phyloP scores from a whole-genome alignment of 164 flowering plant species.

The Kingdonia uniflora region DNA sequence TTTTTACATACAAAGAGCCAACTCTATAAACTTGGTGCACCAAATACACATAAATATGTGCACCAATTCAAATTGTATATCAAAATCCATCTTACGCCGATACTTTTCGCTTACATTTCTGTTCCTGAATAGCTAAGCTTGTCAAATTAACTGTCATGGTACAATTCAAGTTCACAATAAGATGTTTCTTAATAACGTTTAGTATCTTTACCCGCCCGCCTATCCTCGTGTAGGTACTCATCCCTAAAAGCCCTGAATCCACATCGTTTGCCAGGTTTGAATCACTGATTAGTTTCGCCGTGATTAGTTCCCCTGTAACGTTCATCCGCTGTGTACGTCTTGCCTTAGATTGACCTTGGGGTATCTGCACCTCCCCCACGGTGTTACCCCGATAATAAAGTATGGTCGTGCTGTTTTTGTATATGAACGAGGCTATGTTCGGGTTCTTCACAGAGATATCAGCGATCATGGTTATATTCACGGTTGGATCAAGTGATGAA shows the following conservation, averaged over 20 bases:
- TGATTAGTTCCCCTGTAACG: slow-evolving; percentile 36
- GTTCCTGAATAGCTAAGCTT: slow-evolving; percentile 25
- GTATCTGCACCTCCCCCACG: slow-evolving; percentile 29
- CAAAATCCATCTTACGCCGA: slow-evolving; percentile 3
- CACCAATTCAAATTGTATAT: no score
- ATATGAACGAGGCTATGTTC: slow-evolving; percentile 34
- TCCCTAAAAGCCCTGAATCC: slow-evolving; percentile 20
- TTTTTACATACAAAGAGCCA: no score
- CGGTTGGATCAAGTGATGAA: neutral
- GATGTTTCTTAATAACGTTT: slow-evolving; percentile 27
- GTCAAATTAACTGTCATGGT: slow-evolving; percentile 26
- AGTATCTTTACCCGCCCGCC: slow-evolving; percentile 47
- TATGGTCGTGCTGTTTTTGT: slow-evolving; percentile 17
- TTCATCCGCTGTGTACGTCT: slow-evolving; percentile 27
- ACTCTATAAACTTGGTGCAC: no score
- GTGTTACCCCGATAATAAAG: slow-evolving; percentile 18
- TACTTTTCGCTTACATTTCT: slow-evolving; percentile 40
- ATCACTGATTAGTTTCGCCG: slow-evolving; percentile 17
- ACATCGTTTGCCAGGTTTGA: slow-evolving; percentile 25
- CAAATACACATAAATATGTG: no score
- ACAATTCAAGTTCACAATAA: slow-evolving; percentile 54
- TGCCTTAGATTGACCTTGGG: slow-evolving; percentile 31
- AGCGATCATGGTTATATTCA: slow-evolving; percentile 16
- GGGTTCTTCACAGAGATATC: slow-evolving; percentile 33
- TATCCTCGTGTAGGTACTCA: slow-evolving; percentile 36